phyloP scores from a whole-genome alignment of 805 yeast species.

The Suhomyces sp. region DNA sequence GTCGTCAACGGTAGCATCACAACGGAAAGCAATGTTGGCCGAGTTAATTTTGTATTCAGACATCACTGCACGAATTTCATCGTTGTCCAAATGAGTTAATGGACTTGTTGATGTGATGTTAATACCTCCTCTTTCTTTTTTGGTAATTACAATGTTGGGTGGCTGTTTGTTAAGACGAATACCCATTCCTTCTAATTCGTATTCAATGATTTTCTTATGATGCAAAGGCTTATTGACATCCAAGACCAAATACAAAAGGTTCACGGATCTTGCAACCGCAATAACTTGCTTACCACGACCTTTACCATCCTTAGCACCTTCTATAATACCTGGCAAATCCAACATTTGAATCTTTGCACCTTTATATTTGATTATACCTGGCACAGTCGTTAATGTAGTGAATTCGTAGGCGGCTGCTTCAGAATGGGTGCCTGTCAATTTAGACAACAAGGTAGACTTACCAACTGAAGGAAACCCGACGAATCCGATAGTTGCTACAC shows the following conservation, averaged over 20 bases:
- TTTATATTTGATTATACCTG: conserved; percentile 91
- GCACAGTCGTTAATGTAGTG: conserved; percentile 96
- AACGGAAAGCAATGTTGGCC: conserved; percentile 93
- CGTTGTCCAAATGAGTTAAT: conserved; percentile 84
- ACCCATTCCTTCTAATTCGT: conserved; percentile 96
- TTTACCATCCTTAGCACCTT: conserved; percentile 88
- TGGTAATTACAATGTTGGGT: conserved; percentile 88
- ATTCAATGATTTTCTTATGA: conserved; percentile 90
- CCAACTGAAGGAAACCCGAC: conserved; percentile 98
- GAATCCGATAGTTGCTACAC: conserved; percentile 95
- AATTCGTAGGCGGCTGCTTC: conserved; percentile 98
- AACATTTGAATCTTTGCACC: conserved; percentile 98
- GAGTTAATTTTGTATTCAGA: conserved; percentile 91
- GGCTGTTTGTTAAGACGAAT: conserved; percentile 88
- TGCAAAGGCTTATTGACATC: conserved; percentile 96
- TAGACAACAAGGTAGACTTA: conserved; percentile 78
- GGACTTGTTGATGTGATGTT: conserved; percentile 93
- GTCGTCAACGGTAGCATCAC: conserved; percentile 98
- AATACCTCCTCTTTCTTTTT: conserved; percentile 95
- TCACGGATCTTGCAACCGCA: conserved; percentile 98
- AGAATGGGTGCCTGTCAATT: conserved; percentile 92
- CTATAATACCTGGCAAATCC: conserved; percentile 87
- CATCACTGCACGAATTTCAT: conserved; percentile 95
- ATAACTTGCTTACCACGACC: conserved; percentile 96
- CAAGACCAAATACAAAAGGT: conserved; percentile 84